A percentile compares a stretch with the other conserved stretches of the same genome.
Conservation (phyloP, 2,329 filamentous ascomycete species). For the Rhynchosporium graminicola region DNA sequence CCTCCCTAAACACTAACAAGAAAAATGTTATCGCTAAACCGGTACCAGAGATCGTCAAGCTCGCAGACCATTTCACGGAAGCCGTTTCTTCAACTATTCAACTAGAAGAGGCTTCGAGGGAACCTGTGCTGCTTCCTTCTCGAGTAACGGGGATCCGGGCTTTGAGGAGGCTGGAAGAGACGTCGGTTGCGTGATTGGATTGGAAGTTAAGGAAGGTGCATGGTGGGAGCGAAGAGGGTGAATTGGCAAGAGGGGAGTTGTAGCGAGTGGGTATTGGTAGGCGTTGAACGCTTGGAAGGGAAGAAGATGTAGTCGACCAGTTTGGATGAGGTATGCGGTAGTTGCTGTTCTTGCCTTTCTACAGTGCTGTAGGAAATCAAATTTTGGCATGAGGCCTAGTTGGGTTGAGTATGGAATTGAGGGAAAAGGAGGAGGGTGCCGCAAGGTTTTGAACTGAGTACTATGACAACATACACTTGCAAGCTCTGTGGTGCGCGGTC, state of each 20-base stretch:
- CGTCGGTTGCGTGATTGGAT: slow-evolving; percentile 48
- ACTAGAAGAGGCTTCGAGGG: slow-evolving; percentile 50
- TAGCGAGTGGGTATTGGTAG: slow-evolving; percentile 24
- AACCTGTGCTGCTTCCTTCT: slow-evolving; percentile 46
- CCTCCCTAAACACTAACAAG: slow-evolving; percentile 45
- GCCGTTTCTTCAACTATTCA: slow-evolving; percentile 53
- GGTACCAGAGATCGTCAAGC: slow-evolving; percentile 52
- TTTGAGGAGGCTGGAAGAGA: slow-evolving; percentile 47
- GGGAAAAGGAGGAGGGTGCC: too few relatives aligned
- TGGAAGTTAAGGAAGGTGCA: slow-evolving; percentile 48
- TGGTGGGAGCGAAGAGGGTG: slow-evolving; percentile 14
- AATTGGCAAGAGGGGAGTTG: neutral
- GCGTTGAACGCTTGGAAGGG: slow-evolving; percentile 30
- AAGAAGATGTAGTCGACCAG: slow-evolving; percentile 38
- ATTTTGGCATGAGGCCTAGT: neutral
- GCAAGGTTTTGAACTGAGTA: neutral
- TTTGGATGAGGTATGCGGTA: neutral
- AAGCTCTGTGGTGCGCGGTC: neutral
- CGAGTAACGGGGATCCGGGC: slow-evolving; percentile 47
- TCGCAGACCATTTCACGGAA: slow-evolving; percentile 49
- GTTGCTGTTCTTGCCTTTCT: neutral
- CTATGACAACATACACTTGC: neutral
- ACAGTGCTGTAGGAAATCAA: neutral
- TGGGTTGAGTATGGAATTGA: too few relatives aligned
- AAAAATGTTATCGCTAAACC: slow-evolving; percentile 54